Percentiles rank a stretch among this genome's conserved stretches.
phyloP scores from a whole-genome alignment of 495 filamentous ascomycete genomes.

The Lasiosphaeris hirsuta region DNA sequence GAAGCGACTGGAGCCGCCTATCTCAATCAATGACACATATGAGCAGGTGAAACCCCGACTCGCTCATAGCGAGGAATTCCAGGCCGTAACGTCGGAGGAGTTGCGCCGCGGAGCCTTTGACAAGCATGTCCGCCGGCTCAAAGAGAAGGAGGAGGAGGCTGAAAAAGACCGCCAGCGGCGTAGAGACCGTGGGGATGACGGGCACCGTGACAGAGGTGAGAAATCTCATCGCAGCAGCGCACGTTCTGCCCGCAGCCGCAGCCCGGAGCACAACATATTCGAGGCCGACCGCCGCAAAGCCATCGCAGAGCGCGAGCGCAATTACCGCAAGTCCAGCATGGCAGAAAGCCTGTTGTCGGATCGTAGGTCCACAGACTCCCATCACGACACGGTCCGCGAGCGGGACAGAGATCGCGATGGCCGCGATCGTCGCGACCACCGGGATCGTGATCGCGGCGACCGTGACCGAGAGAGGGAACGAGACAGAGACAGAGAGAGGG shows the following conservation, averaged over 20 bases:
- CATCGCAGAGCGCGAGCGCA: constrained; percentile 80
- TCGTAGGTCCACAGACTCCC: constrained; percentile 39
- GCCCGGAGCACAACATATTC: constrained; percentile 78
- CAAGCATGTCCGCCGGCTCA: constrained; percentile 83
- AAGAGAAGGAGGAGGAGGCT: constrained; percentile 83
- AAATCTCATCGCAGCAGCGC: constrained; percentile 58
- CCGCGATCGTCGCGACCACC: constrained; percentile 34
- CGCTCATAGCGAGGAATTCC: constrained; percentile 77
- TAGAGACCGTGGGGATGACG: constrained; percentile 60
- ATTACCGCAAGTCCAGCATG: constrained; percentile 74
- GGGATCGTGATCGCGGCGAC: constrained; percentile 35
- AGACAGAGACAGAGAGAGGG: constrained; percentile 20
- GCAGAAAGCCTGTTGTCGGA: constrained; percentile 58
- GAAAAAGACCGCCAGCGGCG: constrained; percentile 70
- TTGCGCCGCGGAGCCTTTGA: constrained; percentile 82
- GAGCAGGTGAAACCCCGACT: constrained; percentile 77
- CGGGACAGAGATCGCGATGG: constrained; percentile 46
- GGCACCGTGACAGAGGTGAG: constrained; percentile 53
- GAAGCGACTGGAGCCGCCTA: constrained; percentile 87
- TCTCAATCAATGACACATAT: constrained; percentile 74
- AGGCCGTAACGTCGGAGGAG: constrained; percentile 75
- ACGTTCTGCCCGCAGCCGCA: constrained; percentile 51
- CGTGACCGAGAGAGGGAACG: constrained; percentile 40
- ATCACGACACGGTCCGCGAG: constrained; percentile 49
- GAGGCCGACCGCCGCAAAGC: constrained; percentile 85